Base-by-base conservation (phyloP, 768 basidiomycete species). In the Termitomyces sp. region DNA sequence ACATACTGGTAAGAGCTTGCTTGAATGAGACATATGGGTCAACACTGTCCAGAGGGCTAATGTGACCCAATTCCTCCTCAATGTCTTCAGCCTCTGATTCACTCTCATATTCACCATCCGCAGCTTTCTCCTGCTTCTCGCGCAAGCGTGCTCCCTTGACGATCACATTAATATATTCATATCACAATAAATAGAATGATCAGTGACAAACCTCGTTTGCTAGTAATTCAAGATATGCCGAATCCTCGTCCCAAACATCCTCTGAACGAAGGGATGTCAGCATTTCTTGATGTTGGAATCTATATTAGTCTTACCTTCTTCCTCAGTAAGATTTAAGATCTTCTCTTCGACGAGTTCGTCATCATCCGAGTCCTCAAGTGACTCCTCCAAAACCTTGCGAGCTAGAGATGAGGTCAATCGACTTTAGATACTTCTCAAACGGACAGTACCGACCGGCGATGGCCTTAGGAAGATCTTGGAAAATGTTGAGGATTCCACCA, bases 231-330 rank as follows among this genome's bases (percentile, higher is more conserved):
- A 93, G 77, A 67, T 94, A 95, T 7, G 88, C 89, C 8, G 91
- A 91, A 63, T 93, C 90, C 57, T 90, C 87, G 64, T 94, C 92
- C 85, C 88, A 93, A 16, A 94, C 90, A 68, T 95, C 93, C 66
- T 90, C 91, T 85, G 37, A 28, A 40, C 25, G 39, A 58, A 54
- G 48, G 57, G 49, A 59, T 47, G 21, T 32, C 34, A 53, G 55
- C 34, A 44, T 34, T 4, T 25, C 41, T 8, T 17, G 17, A 47
- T 51, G 0, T 52, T 19, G 55, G 12, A 16, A 50, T 30, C 28
- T 53, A 45, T 44, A 50, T 5, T 37, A 62, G 6, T 47, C 73
- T 57, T 54, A 79, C 84, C 83, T 64, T 87, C 86, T 43, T 89
- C 87, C 54, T 84, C 87, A 45, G 80, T 83, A 64, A 88, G 67